phyloP scores from a whole-genome alignment of 192 early-diverging fungal species.

The Linnemannia exigua region DNA sequence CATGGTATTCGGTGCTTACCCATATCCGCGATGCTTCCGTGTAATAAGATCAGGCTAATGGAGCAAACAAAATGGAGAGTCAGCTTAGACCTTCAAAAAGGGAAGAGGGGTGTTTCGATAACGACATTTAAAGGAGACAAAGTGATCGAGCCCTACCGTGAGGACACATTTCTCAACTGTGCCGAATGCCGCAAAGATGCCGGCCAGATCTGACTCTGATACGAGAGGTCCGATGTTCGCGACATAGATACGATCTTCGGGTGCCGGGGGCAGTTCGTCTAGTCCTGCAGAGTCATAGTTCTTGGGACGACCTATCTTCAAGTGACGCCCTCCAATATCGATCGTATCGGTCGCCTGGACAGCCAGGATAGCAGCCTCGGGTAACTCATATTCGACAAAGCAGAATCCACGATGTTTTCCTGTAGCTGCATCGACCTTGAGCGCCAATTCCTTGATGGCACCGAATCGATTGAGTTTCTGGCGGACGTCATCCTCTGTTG shows the following conservation, averaged over 20 bases:
- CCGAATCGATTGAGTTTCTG: conserved; percentile 87
- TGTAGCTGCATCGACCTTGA: conserved; percentile 81
- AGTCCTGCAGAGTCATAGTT: conserved; percentile 78
- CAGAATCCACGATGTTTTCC: conserved; percentile 92
- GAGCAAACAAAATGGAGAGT: not conserved
- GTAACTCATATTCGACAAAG: conserved; percentile 91
- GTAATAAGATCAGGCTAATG: conserved; percentile 73
- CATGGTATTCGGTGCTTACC: conserved; percentile 63
- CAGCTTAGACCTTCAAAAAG: not conserved
- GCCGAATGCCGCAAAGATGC: conserved; percentile 91
- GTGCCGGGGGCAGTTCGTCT: conserved; percentile 74
- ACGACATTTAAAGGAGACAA: not conserved
- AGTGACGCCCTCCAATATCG: conserved; percentile 83
- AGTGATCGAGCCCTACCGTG: conserved; percentile 60
- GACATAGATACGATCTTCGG: conserved; percentile 81
- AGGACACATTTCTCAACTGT: conserved; percentile 78
- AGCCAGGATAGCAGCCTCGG: conserved; percentile 87
- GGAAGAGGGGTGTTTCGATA: not conserved
- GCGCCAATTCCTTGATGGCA: conserved; percentile 78
- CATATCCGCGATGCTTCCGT: conserved; percentile 85
- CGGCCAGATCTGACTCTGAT: conserved; percentile 77
- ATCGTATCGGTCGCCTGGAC: conserved; percentile 85
- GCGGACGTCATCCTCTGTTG: conserved; percentile 85
- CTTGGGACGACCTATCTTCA: conserved; percentile 90
- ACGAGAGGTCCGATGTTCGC: conserved; percentile 87